Conservation (phyloP, 768 basidiomycete species). For the Mycena floridula region DNA sequence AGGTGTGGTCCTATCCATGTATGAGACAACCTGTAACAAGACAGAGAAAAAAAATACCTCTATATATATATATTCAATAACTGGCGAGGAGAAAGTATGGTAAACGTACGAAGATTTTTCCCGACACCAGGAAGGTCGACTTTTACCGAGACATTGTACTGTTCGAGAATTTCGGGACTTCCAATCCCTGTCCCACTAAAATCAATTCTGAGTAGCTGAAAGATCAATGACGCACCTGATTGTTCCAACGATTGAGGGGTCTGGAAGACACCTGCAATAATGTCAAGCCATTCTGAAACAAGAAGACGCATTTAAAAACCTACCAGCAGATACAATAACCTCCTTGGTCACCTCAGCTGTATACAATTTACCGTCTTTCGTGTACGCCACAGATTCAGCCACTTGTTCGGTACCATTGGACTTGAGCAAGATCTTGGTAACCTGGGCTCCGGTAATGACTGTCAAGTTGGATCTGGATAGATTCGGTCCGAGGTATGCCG, state of each 20-base stretch:
- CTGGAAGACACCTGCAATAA: constrained; percentile 7
- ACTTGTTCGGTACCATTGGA: not conserved
- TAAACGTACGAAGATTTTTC: constrained; percentile 29
- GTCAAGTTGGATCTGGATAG: constrained; percentile 8
- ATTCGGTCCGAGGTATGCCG: constrained; percentile 9
- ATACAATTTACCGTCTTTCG: constrained; percentile 8
- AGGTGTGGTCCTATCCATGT: too few species aligned
- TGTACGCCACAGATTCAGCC: constrained; percentile 13
- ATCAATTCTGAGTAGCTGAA: not conserved
- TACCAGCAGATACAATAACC: constrained; percentile 30
- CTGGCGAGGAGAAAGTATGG: not conserved
- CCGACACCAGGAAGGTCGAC: constrained; percentile 37
- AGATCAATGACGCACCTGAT: constrained; percentile 7
- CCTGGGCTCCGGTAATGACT: constrained; percentile 16
- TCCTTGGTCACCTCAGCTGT: constrained; percentile 24
- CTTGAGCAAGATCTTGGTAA: constrained; percentile 11
- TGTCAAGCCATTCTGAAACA: not conserved
- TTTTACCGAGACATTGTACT: constrained; percentile 20
- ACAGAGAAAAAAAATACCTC: constrained; percentile 2
- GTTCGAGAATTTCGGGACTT: constrained; percentile 1
- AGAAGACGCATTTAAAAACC: not conserved
- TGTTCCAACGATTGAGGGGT: constrained; percentile 9
- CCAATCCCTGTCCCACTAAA: constrained; percentile 5
- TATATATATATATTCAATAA: constrained; percentile 2
- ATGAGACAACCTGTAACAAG: not conserved